Percentiles rank a stretch among this genome's conserved stretches.
These are phyloP conservation scores for Colletotrichum aenigma DNA, from an alignment of 2,329 filamentous ascomycete genomes.

Conservation along the genomic window DNA sequence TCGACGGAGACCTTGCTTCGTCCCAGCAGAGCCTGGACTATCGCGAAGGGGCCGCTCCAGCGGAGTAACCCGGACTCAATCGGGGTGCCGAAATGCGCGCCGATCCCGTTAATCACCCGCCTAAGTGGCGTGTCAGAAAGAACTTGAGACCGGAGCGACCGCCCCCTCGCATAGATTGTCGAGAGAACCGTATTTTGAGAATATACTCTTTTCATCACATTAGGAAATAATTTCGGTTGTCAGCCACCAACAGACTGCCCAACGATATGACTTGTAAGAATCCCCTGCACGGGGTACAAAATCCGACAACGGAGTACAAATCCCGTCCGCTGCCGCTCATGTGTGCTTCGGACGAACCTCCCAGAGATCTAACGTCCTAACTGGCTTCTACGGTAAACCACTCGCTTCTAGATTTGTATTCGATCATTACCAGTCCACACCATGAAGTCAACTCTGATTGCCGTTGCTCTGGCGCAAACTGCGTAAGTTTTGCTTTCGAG, in stretches of 20 bases:
- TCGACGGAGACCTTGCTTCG: background rate
- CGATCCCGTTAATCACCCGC: background rate
- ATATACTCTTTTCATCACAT: background rate
- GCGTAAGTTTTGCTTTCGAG: background rate
- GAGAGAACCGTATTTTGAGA: background rate
- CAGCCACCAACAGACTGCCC: background rate
- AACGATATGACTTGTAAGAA: background rate
- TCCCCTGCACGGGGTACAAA: background rate
- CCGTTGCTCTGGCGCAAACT: background rate
- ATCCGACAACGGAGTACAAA: background rate
- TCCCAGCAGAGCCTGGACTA: background rate
- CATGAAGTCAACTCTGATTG: background rate
- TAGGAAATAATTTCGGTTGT: background rate
- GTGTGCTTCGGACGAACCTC: background rate
- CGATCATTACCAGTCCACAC: background rate
- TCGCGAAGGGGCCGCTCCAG: background rate
- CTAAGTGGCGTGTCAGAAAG: background rate
- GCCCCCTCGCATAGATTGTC: background rate
- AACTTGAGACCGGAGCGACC: background rate
- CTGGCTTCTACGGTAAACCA: rapidly evolving
- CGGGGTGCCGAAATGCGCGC: background rate
- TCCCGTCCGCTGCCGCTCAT: background rate
- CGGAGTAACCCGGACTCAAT: background rate
- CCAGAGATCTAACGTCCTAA: rapidly evolving
- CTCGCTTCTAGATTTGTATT: background rate